These are phyloP conservation scores for Marchantia polymorpha DNA, from an alignment of 225 moss, liverwort and hornwort genomes.

Conservation along the genomic window DNA sequence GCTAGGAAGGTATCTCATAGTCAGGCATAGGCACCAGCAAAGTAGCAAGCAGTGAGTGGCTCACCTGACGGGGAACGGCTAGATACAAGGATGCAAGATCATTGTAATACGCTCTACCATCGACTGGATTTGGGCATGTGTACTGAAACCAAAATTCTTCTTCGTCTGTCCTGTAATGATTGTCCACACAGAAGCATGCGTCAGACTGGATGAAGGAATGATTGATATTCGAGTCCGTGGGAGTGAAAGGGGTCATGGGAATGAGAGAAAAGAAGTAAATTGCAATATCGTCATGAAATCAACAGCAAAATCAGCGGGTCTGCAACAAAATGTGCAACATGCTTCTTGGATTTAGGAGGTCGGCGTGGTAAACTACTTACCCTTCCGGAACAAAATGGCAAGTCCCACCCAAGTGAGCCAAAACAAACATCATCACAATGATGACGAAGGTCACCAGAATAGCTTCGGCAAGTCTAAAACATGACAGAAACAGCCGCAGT, in stretches of 20 bases:
- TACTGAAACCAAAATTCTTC: constrained; percentile 69
- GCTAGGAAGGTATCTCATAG: not conserved
- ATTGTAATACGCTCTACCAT: constrained; percentile 61
- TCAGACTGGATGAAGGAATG: too few relatives aligned
- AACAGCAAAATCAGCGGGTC: not conserved
- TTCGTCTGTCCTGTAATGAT: constrained; percentile 45
- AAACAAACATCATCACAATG: constrained; percentile 57
- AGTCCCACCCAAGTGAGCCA: constrained; percentile 61
- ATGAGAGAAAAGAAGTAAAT: too few relatives aligned
- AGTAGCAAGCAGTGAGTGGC: not conserved
- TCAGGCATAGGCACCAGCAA: not conserved
- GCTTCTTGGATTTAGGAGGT: not conserved
- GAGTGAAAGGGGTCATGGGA: too few relatives aligned
- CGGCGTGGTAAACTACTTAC: constrained; percentile 28
- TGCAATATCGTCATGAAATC: too few relatives aligned
- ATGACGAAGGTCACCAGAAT: constrained; percentile 63
- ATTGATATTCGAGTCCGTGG: too few relatives aligned
- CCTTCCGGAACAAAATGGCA: constrained; percentile 58
- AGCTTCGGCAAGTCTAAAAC: constrained; percentile 64
- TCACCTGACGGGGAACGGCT: constrained; percentile 76
- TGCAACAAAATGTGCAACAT: not conserved
- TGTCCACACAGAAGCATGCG: not conserved
- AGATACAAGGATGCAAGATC: constrained; percentile 77
- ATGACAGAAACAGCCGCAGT: not conserved
- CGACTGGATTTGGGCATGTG: constrained; percentile 57